Evolutionary conservation across 2,329 filamentous ascomycete genomes (phyloP).

Genomic region (Zasmidium cellare): DNA sequence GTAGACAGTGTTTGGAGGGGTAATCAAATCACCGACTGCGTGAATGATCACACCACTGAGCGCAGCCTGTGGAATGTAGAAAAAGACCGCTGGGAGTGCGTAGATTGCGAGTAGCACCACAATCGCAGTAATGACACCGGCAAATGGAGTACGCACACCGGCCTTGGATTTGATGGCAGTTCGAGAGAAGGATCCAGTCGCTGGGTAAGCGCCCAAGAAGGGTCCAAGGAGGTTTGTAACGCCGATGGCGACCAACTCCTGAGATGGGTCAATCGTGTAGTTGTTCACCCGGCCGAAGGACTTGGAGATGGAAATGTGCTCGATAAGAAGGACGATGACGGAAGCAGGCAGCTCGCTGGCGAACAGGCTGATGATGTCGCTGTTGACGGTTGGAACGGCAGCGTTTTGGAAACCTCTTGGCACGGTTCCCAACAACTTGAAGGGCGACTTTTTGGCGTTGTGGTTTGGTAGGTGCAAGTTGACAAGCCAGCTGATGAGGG

Average conservation of each 20-base stretch:
- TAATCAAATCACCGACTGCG: conserved; percentile 89
- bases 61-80: conserved; percentile 81
- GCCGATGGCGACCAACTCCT: conserved; percentile 93
- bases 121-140: conserved; percentile 81
- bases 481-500: conserved; percentile 81
- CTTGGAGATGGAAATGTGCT: conserved; percentile 96
- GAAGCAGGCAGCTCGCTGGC: conserved; percentile 74
- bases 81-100: conserved; percentile 83
- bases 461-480: conserved; percentile 62
- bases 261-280: conserved; percentile 91
- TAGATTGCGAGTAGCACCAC: conserved; percentile 90
- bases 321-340: conserved; percentile 92
- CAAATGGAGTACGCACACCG: conserved; percentile 86
- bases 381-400: conserved; percentile 68
- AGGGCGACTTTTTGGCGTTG: conserved; percentile 51
- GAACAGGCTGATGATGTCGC: conserved; percentile 67
- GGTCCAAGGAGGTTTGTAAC: conserved; percentile 86
- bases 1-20: conserved; percentile 85
- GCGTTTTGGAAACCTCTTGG: conserved; percentile 85
- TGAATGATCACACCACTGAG: conserved; percentile 92
- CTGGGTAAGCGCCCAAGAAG: conserved; percentile 87
- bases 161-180: conserved; percentile 98
- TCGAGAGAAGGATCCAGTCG: conserved; percentile 92
- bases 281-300: conserved; percentile 96
- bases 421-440: conserved; percentile 73